Evolutionary conservation across 345 rosid species (phyloP).

Genomic region (Bruguiera gymnorhiza): DNA sequence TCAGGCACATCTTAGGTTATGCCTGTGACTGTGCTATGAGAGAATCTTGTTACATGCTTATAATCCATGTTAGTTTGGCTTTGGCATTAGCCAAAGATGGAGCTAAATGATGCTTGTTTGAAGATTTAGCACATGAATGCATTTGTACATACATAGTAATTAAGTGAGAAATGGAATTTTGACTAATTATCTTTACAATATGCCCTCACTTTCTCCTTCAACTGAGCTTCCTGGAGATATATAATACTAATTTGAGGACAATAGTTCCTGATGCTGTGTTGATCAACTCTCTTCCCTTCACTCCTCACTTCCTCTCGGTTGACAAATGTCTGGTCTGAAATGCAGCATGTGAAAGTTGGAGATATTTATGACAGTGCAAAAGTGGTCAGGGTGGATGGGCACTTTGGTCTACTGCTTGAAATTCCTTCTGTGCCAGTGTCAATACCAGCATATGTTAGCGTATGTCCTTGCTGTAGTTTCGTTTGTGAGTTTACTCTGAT

Average conservation of each 20-base stretch:
- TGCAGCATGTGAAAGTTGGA: slow-evolving; percentile 72
- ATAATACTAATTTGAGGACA: too few species aligned
- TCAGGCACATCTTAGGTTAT: background rate
- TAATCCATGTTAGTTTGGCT: background rate
- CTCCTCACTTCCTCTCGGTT: too few species aligned
- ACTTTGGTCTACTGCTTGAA: slow-evolving; percentile 81
- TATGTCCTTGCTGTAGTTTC: slow-evolving; percentile 36
- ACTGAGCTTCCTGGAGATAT: too few species aligned
- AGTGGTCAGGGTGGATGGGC: slow-evolving; percentile 81
- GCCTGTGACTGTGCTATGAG: background rate
- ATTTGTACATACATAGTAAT: background rate
- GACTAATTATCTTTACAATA: too few species aligned
- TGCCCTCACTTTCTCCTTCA: too few species aligned
- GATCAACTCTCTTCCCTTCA: too few species aligned
- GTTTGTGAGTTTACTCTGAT: slow-evolving; percentile 10
- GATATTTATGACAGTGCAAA: slow-evolving; percentile 76
- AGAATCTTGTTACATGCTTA: background rate
- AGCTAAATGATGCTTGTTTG: background rate
- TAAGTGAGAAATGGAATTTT: background rate
- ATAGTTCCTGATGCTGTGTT: too few species aligned
- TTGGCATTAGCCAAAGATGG: background rate
- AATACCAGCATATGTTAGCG: slow-evolving; percentile 74
- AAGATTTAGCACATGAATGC: background rate
- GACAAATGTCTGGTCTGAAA: slow-evolving; percentile 18
- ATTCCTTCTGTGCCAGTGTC: slow-evolving; percentile 63